A percentile compares a stretch with the other conserved stretches of the same genome.
phyloP scores from a whole-genome alignment of 768 basidiomycete genomes.

The Candolleomyces aberdarensis region DNA sequence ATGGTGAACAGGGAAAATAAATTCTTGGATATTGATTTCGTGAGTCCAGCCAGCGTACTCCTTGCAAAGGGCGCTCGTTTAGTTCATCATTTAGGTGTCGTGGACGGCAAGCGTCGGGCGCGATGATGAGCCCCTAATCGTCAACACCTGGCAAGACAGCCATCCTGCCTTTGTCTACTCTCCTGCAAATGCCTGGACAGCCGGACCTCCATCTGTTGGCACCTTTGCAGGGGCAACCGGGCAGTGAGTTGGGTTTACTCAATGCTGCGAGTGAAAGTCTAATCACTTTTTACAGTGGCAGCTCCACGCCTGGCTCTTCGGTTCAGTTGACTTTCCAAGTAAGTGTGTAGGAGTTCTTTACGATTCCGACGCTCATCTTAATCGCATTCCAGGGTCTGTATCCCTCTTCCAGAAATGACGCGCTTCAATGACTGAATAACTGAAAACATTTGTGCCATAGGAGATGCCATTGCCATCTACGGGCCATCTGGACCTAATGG shows the following conservation, averaged over 20 bases:
- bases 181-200: slow-evolving; percentile 15
- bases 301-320: slow-evolving; percentile 2
- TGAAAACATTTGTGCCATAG: neutral
- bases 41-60: neutral
- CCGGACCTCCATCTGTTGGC: neutral
- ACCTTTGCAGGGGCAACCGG: slow-evolving; percentile 11
- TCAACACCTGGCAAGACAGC: slow-evolving; percentile 21
- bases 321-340: slow-evolving; percentile 15
- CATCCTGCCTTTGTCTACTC: slow-evolving; percentile 20
- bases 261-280: neutral
- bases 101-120: slow-evolving; percentile 18
- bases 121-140: slow-evolving; percentile 17
- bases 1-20: neutral
- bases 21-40: neutral
- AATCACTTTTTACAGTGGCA: slow-evolving; percentile 6
- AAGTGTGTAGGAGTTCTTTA: neutral
- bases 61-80: neutral
- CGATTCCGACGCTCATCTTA: neutral
- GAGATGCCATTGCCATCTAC: slow-evolving; percentile 15
- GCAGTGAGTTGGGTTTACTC: slow-evolving; percentile 3
- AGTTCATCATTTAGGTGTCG: slow-evolving; percentile 11
- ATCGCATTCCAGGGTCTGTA: neutral
- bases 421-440: neutral
- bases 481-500: slow-evolving; percentile 14
- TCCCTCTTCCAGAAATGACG: neutral